phyloP scores from a whole-genome alignment of 441 rosid species.

The Bruguiera hainesii region DNA sequence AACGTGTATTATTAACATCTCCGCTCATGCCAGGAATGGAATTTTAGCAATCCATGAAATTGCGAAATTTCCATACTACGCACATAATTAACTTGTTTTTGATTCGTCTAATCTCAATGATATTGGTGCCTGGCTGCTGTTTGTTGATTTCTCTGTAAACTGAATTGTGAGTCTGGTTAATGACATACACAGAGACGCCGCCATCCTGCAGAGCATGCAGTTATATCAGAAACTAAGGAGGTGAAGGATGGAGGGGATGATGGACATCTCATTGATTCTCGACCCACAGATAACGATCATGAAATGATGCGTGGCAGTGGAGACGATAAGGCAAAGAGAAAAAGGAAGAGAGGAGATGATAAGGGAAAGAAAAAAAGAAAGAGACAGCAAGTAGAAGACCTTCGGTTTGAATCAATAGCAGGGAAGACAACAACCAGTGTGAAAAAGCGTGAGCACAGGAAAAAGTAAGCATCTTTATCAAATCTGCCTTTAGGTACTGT shows the following conservation, averaged over 20 bases:
- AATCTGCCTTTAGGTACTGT: not conserved
- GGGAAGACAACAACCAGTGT: constrained; percentile 37
- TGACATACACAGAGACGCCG: constrained; percentile 23
- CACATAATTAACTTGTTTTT: too few relatives aligned
- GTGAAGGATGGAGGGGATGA: constrained; percentile 27
- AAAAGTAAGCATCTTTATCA: constrained; percentile 37
- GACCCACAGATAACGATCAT: constrained; percentile 17
- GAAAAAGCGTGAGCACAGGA: constrained; percentile 61
- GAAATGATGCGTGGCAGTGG: constrained; percentile 16
- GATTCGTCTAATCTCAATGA: too few relatives aligned
- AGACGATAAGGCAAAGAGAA: constrained; percentile 8
- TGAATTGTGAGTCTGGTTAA: not conserved
- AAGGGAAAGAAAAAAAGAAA: constrained; percentile 66
- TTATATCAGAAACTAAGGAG: constrained; percentile 18
- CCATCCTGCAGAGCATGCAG: constrained; percentile 17
- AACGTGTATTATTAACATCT: too few relatives aligned
- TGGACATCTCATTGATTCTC: constrained; percentile 16
- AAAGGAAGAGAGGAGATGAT: constrained; percentile 3
- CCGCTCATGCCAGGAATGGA: too few relatives aligned
- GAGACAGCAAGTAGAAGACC: constrained; percentile 55
- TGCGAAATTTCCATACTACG: too few relatives aligned
- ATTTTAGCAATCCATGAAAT: too few relatives aligned
- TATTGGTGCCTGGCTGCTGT: too few relatives aligned
- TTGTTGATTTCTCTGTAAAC: too few relatives aligned
- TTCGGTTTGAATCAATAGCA: constrained; percentile 49